phyloP scores from a whole-genome alignment of 352 stramenopile species.

The Pythium volutum region DNA sequence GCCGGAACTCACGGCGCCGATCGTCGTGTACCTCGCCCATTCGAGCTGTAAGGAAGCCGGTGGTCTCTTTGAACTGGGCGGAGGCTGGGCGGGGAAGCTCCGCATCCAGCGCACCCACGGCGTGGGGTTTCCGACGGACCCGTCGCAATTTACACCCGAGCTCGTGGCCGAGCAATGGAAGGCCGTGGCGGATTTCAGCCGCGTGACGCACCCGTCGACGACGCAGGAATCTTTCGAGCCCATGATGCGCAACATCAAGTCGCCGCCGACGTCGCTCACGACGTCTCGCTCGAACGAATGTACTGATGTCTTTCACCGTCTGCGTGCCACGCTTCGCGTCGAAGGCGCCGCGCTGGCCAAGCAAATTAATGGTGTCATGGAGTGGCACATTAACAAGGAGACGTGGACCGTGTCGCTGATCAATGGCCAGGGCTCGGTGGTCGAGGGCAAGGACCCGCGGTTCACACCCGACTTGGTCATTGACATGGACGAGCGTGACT shows the following conservation, averaged over 20 bases:
- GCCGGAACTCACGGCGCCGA: slow-evolving; percentile 58
- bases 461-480: slow-evolving; percentile 57
- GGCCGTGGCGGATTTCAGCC: slow-evolving; percentile 57
- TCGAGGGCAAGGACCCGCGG: slow-evolving; percentile 45
- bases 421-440: slow-evolving; percentile 42
- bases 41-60: slow-evolving; percentile 49
- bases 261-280: slow-evolving; percentile 47
- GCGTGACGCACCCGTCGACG: slow-evolving; percentile 60
- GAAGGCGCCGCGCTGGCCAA: slow-evolving; percentile 43
- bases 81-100: slow-evolving; percentile 63
- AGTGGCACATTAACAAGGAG: slow-evolving; percentile 75
- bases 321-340: slow-evolving; percentile 42
- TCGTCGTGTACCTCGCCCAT: slow-evolving; percentile 68
- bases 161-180: slow-evolving; percentile 70
- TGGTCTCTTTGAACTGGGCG: slow-evolving; percentile 56
- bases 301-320: slow-evolving; percentile 51
- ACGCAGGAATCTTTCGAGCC: slow-evolving; percentile 74
- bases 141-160: slow-evolving; percentile 52
- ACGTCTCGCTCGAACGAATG: slow-evolving; percentile 55
- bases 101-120: slow-evolving; percentile 66
- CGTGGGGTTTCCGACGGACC: slow-evolving; percentile 62
- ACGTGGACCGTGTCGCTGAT: slow-evolving; percentile 62
- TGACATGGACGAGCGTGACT: slow-evolving; percentile 65
- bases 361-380: slow-evolving; percentile 56
- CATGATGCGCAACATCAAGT: slow-evolving; percentile 69